A percentile compares a stretch with the other conserved stretches of the same genome.
Conservation (phyloP, 306 rosid species). For the Trifolium fragiferum region DNA sequence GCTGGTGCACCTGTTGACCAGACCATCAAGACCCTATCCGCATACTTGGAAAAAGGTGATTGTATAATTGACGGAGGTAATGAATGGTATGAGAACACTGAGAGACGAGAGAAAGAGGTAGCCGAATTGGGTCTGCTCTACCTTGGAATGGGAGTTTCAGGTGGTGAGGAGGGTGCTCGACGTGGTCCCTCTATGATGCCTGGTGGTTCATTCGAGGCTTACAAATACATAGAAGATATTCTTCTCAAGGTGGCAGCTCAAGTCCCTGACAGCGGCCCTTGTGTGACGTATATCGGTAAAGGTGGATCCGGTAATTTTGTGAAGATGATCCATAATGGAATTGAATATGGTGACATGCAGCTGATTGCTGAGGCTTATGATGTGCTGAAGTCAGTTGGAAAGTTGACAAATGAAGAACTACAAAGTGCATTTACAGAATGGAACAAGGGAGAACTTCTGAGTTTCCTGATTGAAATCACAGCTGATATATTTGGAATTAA, state of each 20-base stretch:
- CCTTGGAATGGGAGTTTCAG: constrained; percentile 98
- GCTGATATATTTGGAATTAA: constrained; percentile 88
- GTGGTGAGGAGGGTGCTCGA: constrained; percentile 97
- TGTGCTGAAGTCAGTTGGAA: constrained; percentile 88
- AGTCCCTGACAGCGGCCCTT: constrained; percentile 89
- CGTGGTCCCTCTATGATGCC: constrained; percentile 96
- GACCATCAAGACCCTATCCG: constrained; percentile 88
- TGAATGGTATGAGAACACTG: constrained; percentile 97
- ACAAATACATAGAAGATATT: constrained; percentile 83
- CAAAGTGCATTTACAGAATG: constrained; percentile 73
- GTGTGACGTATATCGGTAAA: constrained; percentile 84
- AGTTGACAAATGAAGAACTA: constrained; percentile 84
- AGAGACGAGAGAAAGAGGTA: constrained; percentile 77
- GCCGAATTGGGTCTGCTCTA: constrained; percentile 81
- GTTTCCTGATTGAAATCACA: constrained; percentile 90
- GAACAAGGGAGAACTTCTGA: constrained; percentile 92
- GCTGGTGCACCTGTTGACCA: constrained; percentile 96
- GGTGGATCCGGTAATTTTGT: constrained; percentile 98
- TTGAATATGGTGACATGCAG: constrained; percentile 98
- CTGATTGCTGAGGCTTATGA: constrained; percentile 94
- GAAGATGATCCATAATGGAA: constrained; percentile 93
- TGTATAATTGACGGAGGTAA: constrained; percentile 94
- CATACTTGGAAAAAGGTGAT: constrained; percentile 83
- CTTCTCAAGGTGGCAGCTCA: constrained; percentile 96
- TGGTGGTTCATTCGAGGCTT: constrained; percentile 91